Evolutionary conservation across 305 asterid genomes (phyloP).

Genomic region (Solanum aculeatissimum): DNA sequence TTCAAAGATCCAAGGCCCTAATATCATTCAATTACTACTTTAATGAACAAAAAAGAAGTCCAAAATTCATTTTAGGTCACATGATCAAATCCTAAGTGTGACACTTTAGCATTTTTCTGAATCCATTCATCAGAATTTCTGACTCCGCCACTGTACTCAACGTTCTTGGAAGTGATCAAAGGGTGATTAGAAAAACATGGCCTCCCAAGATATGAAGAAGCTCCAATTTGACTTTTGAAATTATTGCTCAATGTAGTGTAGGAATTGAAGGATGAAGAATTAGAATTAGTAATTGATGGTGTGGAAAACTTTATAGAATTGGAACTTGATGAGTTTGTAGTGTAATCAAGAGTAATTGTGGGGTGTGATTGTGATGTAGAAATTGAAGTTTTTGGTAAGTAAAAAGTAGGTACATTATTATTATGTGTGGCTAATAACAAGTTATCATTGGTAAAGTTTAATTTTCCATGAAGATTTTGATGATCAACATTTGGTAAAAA

Average conservation of each 20-base stretch:
- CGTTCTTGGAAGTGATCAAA: background rate
- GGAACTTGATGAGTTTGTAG: constrained; percentile 11
- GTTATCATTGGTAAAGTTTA: background rate
- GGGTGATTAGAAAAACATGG: background rate
- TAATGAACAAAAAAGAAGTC: background rate
- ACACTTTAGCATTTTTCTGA: background rate
- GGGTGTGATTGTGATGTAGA: constrained; percentile 42
- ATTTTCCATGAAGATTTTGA: background rate
- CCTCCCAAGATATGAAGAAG: background rate
- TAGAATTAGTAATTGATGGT: background rate
- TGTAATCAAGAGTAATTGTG: constrained; percentile 41
- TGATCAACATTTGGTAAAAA: background rate
- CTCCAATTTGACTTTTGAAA: background rate
- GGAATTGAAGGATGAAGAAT: constrained; percentile 5
- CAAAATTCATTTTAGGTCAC: background rate
- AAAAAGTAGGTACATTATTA: background rate
- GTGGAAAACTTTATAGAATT: too few relatives aligned
- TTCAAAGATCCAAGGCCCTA: too few relatives aligned
- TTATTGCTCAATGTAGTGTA: background rate
- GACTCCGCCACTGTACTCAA: too few relatives aligned
- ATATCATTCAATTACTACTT: too few relatives aligned
- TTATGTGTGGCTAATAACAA: background rate
- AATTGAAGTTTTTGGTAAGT: constrained; percentile 18
- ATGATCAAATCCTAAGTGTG: background rate
- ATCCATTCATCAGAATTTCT: background rate